Evolutionary conservation across 441 rosid species (phyloP).

Genomic region (Erodium moschatum): DNA sequence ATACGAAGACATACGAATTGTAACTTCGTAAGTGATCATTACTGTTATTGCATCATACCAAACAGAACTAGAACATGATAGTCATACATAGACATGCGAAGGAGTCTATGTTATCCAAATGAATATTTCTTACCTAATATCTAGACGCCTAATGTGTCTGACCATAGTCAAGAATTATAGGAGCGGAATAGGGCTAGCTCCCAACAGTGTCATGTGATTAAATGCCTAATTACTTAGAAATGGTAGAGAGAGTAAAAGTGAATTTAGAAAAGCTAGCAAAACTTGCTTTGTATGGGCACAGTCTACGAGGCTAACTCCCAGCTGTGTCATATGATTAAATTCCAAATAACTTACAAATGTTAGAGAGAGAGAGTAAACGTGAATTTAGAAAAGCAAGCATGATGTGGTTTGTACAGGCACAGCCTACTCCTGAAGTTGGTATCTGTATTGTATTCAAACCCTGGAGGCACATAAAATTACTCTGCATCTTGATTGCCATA

Average conservation of each 20-base stretch:
- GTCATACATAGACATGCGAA: constrained; percentile 12
- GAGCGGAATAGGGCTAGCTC: neutral
- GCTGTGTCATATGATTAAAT: no score
- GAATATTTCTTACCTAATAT: neutral
- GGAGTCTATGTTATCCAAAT: neutral
- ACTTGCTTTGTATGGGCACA: no score
- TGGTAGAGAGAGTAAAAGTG: no score
- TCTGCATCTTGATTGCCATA: neutral
- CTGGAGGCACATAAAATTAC: neutral
- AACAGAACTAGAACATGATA: constrained; percentile 5
- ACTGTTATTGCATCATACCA: neutral
- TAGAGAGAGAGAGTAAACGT: neutral
- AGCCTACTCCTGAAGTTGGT: neutral
- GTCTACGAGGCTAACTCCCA: no score
- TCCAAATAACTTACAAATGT: neutral
- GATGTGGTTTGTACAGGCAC: neutral
- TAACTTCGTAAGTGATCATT: neutral
- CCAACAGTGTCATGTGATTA: neutral
- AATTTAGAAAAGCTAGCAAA: no score
- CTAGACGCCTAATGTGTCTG: neutral
- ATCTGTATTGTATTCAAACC: neutral
- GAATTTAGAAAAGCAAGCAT: neutral
- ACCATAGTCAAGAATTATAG: neutral
- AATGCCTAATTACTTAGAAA: neutral
- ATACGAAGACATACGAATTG: no score